phyloP scores from a whole-genome alignment of 306 rosid genomes.

The Gynostemma pentaphyllum region DNA sequence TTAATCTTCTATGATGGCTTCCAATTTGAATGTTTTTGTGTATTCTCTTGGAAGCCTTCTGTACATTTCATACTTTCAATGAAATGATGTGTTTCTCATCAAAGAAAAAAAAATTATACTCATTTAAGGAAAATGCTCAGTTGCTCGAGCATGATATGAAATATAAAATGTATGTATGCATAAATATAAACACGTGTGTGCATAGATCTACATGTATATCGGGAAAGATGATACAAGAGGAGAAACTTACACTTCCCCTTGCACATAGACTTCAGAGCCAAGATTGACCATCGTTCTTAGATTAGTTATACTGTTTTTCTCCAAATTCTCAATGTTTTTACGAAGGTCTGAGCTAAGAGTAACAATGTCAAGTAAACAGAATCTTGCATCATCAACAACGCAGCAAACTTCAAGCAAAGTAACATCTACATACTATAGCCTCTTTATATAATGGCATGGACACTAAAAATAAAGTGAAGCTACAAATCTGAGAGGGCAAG shows the following conservation, averaged over 20 bases:
- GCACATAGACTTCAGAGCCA: slow-evolving; percentile 86
- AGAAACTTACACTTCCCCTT: slow-evolving; percentile 84
- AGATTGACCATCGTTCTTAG: slow-evolving; percentile 77
- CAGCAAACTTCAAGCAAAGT: neutral
- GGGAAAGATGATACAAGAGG: slow-evolving; percentile 2
- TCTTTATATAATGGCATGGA: neutral
- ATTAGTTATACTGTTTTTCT: slow-evolving; percentile 76
- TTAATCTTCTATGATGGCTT: too few species aligned
- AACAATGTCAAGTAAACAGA: slow-evolving; percentile 35
- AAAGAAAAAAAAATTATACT: neutral
- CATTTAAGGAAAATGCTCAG: neutral
- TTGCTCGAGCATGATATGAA: too few species aligned
- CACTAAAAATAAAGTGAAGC: neutral
- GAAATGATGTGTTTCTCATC: too few species aligned
- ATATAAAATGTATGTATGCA: too few species aligned
- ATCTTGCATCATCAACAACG: neutral
- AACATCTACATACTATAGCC: neutral
- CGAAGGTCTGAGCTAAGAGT: slow-evolving; percentile 64
- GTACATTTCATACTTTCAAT: too few species aligned
- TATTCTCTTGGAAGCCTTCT: too few species aligned
- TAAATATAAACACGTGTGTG: too few species aligned
- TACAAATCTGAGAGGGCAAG: neutral
- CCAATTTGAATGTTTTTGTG: too few species aligned
- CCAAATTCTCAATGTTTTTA: slow-evolving; percentile 65
- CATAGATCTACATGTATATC: neutral